Evolutionary conservation across 495 filamentous ascomycete genomes (phyloP), one percentile per base, ranked within the genome.

Genomic region (Penicillium daleae): DNA sequence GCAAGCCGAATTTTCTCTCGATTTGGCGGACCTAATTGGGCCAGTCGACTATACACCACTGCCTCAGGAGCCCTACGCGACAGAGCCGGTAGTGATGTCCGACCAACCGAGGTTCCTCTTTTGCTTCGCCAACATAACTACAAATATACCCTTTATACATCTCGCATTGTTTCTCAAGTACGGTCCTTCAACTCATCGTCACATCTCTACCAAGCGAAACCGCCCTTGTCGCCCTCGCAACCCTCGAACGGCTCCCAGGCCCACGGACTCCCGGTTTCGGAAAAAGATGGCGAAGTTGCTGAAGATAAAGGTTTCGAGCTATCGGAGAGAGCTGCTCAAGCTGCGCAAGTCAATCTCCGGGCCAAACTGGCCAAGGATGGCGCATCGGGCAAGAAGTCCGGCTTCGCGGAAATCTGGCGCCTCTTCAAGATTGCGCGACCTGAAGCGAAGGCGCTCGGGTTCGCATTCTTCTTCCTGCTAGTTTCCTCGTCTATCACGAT

Each of bases 401-500:
- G 91, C 10, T 83, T 89, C 44, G 76, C 76, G 12, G 94, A 97
- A 75, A 87, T 97, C 55, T 90, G 90, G 88, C 86, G 95, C 53
- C 81, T 99, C 60, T 80, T 99, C 70, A 90, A 87, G 74, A 95
- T 99, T 76, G 96, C 95, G 6, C 82, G 85, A 49, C 93, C 92
- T 4, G 95, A 99, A 77, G 76, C 87, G 15, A 90, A 81, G 74
- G 89, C 88, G 73, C 86, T 99, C n/a, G 80, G 81, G 13, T 76
- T 88, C 29, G 95, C 95, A 0, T 92, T 97, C 68, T 74, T 89
- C 56, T 89, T 95, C 72, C 82, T 99, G 55, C 77, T 98, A 33
- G 78, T 97, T 49, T 97, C 94, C 3, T 97, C 93, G 6, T 80
- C 85, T 33, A 91, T 99, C 62, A 95, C 92, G 32, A 96, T 98